Evolutionary conservation across 2,329 filamentous ascomycete genomes (phyloP), one percentile per base, ranked within the genome.

Genomic region (Stemphylium lycopersici): DNA sequence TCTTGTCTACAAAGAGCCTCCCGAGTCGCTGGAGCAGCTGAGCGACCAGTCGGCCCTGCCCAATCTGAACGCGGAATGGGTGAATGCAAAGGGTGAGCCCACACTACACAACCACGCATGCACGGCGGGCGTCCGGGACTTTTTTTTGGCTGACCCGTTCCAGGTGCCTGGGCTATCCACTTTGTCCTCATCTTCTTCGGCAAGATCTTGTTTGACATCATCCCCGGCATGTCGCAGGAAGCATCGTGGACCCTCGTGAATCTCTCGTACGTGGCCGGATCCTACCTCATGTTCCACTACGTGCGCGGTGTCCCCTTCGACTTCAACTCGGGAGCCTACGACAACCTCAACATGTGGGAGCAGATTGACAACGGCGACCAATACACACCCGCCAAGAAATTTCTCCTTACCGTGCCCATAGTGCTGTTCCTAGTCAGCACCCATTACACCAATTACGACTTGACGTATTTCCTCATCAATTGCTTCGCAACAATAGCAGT

Each of bases 311-410:
- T 98, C 41, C 95, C 95, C 5, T 99, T 99, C 74, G 95, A 99
- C 77, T 99, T 99, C 84, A 99, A 99, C 75, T 89, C 91, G 52
- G 95, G 95, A 55, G 95, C 95, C 67, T 99, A 98, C 78, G 95
- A 99, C 83, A 98, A 99, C 77, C 84, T 99, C 72, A 99, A 98
- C 81, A 98, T 99, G 95, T 99, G 95, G 95, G 95, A 99, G 81
- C 95, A 99, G 80, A 99, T 99, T 76, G 95, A 99, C 81, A 96
- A 98, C 71, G 95, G 95, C 41, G 95, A 95, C 68, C 95, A 99
- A 77, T 99, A 98, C 80, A 99, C 95, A 0, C 95, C 95, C 3
- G 91, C 95, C 63, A 99, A 99, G 83, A 99, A 99, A 78, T 99
- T 99, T 72, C 83, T 99, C 55, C 87, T 98, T 67, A 91, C 89